Evolutionary conservation across 306 rosid species (phyloP).

Genomic region (Fagus sylvatica): DNA sequence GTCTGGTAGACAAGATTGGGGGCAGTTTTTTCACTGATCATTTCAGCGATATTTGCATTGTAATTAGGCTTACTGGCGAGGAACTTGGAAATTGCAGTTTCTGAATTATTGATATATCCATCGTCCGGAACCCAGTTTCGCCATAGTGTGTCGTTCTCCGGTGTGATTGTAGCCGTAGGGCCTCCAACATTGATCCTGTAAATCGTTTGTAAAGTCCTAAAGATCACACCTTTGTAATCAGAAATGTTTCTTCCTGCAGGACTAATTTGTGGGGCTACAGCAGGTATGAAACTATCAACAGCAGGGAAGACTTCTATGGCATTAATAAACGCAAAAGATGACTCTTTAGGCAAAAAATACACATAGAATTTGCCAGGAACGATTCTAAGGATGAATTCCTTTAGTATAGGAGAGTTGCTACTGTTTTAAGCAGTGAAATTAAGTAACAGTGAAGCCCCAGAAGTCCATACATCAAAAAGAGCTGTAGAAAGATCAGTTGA

Average conservation of each 20-base stretch:
- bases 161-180: not conserved
- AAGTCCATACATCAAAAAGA: conserved; percentile 38
- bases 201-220: conserved; percentile 18
- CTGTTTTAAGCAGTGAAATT: conserved; percentile 24
- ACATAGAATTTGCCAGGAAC: conserved; percentile 10
- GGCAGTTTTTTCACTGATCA: not conserved
- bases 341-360: conserved; percentile 28
- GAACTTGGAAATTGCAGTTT: not conserved
- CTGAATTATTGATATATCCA: not conserved
- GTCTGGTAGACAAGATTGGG: conserved; percentile 30
- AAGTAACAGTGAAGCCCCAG: conserved; percentile 27
- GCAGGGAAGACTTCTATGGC: conserved; percentile 54
- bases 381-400: conserved; percentile 35
- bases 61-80: rapidly evolving
- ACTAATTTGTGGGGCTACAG: not conserved
- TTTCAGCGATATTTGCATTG: not conserved
- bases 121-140: conserved; percentile 35
- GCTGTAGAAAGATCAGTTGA: conserved; percentile 28
- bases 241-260: not conserved
- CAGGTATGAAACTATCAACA: conserved; percentile 13
- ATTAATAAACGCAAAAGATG: conserved; percentile 53
- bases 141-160: conserved; percentile 5
- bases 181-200: conserved; percentile 52
- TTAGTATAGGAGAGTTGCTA: conserved; percentile 10
- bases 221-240: not conserved